Evolutionary conservation across 176 grass and related monocot genomes (phyloP).

Genomic region (Pontederia crassipes): DNA sequence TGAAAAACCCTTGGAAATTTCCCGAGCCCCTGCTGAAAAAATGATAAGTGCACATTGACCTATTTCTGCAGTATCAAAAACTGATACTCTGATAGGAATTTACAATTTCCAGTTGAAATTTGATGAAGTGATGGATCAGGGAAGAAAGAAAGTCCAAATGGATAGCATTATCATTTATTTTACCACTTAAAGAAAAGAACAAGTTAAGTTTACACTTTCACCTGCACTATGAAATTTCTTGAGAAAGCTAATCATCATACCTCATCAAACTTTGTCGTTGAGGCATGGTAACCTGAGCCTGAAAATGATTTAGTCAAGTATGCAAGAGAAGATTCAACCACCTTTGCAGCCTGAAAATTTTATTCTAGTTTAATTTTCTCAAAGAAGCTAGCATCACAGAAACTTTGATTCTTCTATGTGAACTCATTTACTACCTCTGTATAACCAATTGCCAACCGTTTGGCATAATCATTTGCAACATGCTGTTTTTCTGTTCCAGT

Average conservation of each 20-base stretch:
- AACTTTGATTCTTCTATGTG: background rate
- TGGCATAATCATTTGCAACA: slow-evolving; percentile 96
- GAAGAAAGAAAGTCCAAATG: too few relatives aligned
- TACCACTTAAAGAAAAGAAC: background rate
- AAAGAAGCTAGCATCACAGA: background rate
- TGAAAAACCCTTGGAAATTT: too few relatives aligned
- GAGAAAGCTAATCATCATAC: slow-evolving; percentile 5
- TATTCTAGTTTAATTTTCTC: background rate
- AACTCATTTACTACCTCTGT: slow-evolving; percentile 28
- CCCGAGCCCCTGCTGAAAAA: too few relatives aligned
- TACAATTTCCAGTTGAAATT: too few relatives aligned
- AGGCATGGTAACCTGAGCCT: slow-evolving; percentile 7
- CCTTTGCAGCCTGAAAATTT: slow-evolving; percentile 25
- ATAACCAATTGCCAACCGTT: slow-evolving; percentile 89
- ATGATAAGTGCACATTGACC: too few relatives aligned
- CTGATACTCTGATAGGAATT: too few relatives aligned
- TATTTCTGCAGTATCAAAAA: too few relatives aligned
- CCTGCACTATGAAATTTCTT: background rate
- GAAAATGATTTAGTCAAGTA: slow-evolving; percentile 20
- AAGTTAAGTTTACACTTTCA: background rate
- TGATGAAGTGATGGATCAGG: too few relatives aligned
- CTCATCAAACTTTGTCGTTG: slow-evolving; percentile 31
- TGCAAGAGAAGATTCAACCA: slow-evolving; percentile 35
- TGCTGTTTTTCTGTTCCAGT: slow-evolving; percentile 98
- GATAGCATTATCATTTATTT: too few relatives aligned